Conservation (phyloP, 495 filamentous ascomycete species). For the Neurospora sp. region DNA sequence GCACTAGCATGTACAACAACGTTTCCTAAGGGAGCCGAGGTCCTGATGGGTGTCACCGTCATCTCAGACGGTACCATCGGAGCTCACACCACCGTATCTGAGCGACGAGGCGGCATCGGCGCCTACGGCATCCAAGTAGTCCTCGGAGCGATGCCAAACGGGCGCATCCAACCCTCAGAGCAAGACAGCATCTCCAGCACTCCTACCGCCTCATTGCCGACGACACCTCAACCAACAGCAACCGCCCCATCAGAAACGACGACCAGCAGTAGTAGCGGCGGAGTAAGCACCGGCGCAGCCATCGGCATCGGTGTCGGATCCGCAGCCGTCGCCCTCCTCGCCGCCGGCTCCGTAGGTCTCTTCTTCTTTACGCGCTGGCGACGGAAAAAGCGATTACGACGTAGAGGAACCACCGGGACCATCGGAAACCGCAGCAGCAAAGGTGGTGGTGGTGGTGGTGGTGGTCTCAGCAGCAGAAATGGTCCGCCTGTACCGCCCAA, state of each 20-base stretch:
- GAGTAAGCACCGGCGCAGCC: slow-evolving; percentile 15
- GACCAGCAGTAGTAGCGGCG: neutral
- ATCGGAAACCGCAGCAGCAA: neutral
- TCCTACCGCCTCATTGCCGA: neutral
- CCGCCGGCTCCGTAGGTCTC: slow-evolving; percentile 7
- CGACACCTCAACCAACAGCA: neutral
- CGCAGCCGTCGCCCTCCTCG: slow-evolving; percentile 10
- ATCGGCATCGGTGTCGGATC: slow-evolving; percentile 23
- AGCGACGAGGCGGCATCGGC: slow-evolving; percentile 11
- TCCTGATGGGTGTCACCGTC: slow-evolving; percentile 8
- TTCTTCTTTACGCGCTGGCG: slow-evolving; percentile 15
- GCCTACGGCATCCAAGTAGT: slow-evolving; percentile 21
- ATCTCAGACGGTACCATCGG: slow-evolving; percentile 8
- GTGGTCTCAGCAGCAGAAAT: neutral
- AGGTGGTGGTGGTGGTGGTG: neutral
- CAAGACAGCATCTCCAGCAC: neutral
- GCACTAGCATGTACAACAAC: slow-evolving; percentile 17
- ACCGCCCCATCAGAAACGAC: neutral
- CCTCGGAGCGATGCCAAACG: neutral
- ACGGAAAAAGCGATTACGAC: slow-evolving; percentile 5
- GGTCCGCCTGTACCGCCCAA: slow-evolving; percentile 19
- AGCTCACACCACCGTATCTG: slow-evolving; percentile 3
- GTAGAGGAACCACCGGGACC: neutral
- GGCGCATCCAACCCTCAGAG: neutral
- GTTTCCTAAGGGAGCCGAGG: slow-evolving; percentile 4